Evolutionary conservation across 345 rosid species (phyloP), one percentile per base, ranked within the genome.

Genomic region (Crucihimalaya himalaica): DNA sequence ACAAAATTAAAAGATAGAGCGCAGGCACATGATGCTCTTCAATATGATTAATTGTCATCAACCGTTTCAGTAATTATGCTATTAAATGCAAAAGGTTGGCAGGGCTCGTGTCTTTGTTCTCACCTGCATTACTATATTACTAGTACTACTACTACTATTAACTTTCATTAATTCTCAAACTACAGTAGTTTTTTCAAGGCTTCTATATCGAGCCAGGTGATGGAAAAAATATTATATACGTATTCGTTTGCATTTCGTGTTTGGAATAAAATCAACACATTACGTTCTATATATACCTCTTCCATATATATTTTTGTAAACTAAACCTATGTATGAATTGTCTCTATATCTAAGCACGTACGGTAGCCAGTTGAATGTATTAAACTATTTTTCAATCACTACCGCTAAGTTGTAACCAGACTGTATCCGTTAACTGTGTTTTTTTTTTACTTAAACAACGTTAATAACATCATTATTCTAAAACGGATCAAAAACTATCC

Each of bases 41-140:
- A 66, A 37, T 58, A 74, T 57, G 53, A 48, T 48, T 58, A 50
- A 39, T 58, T 74, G 54, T 35, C n/a, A 58, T 37, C 61, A 74
- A 74, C 34, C 1, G 61, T 48, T 74, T 66, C 8, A 19, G 3
- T 37, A 32, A 27, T 27, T 19, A 47, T 66, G 52, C 59, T 35
- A 67, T 29, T 48, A 39, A 59, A 58, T 74, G 54, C 66, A 27
- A 47, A 35, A 48, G 45, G n/a, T 45, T 48, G n/a, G n/a, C 52
- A 58, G n/a, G 66, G 25, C 25, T 66, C 52, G 43, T 57, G 78
- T 56, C 48, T 45, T 43, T 43, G 19, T 6, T 15, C 48, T 2
- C 6, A 6, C 48, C 48, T n/a, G 19, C 19, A 45, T 45, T 2
- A n/a, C 48, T n/a, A 5, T 9, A 32, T 37, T 35, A n/a, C 48